Evolutionary conservation across 2,329 filamentous ascomycete species (phyloP).

Genomic region (Domatiomyces catenatus): DNA sequence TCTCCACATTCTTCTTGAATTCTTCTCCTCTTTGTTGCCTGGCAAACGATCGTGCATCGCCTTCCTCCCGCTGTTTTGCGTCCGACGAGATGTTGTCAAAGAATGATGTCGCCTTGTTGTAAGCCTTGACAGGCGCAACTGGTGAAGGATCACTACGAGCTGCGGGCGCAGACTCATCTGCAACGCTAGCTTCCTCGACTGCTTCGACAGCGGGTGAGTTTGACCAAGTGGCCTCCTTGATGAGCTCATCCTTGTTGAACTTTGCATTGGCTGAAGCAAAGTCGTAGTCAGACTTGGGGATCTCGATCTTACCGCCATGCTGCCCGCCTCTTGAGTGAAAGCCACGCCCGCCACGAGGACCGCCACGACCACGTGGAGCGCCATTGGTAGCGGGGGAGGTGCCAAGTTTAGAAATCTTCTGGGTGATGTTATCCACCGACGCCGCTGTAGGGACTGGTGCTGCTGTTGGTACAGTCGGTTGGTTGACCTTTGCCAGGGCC

Average conservation of each 20-base stretch:
- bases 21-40: slow-evolving; percentile 85
- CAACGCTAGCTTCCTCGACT: slow-evolving; percentile 20
- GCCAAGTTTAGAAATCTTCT: slow-evolving; percentile 32
- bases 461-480: slow-evolving; percentile 8
- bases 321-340: slow-evolving; percentile 26
- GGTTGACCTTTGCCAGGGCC: slow-evolving; percentile 35
- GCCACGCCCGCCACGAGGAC: slow-evolving; percentile 31
- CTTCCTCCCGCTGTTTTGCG: slow-evolving; percentile 70
- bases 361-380: slow-evolving; percentile 25
- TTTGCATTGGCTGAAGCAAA: slow-evolving; percentile 76
- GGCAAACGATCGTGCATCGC: slow-evolving; percentile 54
- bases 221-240: slow-evolving; percentile 72
- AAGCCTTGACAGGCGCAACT: slow-evolving; percentile 36
- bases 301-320: slow-evolving; percentile 57
- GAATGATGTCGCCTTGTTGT: slow-evolving; percentile 82
- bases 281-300: slow-evolving; percentile 82
- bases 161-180: slow-evolving; percentile 14
- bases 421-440: slow-evolving; percentile 29
- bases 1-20: slow-evolving; percentile 91
- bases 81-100: slow-evolving; percentile 98
- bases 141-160: slow-evolving; percentile 13
- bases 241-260: slow-evolving; percentile 74
- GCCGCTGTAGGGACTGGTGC: slow-evolving; percentile 19
- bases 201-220: slow-evolving; percentile 52
- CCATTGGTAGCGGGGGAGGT: slow-evolving; percentile 25